phyloP scores from a whole-genome alignment of 169 alveolate genomes.

The Plasmodium coatneyi region DNA sequence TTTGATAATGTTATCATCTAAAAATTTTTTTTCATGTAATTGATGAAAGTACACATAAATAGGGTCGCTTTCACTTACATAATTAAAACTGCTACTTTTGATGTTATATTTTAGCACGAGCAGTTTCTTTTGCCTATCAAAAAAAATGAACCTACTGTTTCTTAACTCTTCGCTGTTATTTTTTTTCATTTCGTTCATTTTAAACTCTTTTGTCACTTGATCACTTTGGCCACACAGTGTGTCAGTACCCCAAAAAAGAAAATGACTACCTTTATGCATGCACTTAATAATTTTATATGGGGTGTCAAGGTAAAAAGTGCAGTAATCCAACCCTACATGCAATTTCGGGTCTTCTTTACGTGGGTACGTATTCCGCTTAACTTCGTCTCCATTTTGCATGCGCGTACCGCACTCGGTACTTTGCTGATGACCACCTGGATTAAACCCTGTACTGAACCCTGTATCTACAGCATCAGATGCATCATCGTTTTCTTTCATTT shows the following conservation, averaged over 20 bases:
- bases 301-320: slow-evolving; percentile 30
- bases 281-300: slow-evolving; percentile 54
- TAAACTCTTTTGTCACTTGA: slow-evolving; percentile 44
- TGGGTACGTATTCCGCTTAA: neutral
- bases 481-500: neutral
- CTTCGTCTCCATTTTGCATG: neutral
- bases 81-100: slow-evolving; percentile 31
- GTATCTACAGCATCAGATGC: neutral
- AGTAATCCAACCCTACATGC: slow-evolving; percentile 69
- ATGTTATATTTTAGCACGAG: slow-evolving; percentile 62
- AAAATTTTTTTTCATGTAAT: slow-evolving; percentile 51
- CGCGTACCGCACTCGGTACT: neutral
- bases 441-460: neutral
- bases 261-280: slow-evolving; percentile 70
- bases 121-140: slow-evolving; percentile 57
- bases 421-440: neutral
- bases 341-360: neutral
- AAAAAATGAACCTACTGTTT: slow-evolving; percentile 68
- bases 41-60: slow-evolving; percentile 55
- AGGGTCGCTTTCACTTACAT: slow-evolving; percentile 39
- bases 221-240: neutral
- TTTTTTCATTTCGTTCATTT: slow-evolving; percentile 76
- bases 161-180: slow-evolving; percentile 73
- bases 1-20: slow-evolving; percentile 42
- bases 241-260: slow-evolving; percentile 67